A percentile compares a stretch with the other conserved stretches of the same genome.
phyloP scores from a whole-genome alignment of 306 rosid species.

The Lathyrus aphaca region DNA sequence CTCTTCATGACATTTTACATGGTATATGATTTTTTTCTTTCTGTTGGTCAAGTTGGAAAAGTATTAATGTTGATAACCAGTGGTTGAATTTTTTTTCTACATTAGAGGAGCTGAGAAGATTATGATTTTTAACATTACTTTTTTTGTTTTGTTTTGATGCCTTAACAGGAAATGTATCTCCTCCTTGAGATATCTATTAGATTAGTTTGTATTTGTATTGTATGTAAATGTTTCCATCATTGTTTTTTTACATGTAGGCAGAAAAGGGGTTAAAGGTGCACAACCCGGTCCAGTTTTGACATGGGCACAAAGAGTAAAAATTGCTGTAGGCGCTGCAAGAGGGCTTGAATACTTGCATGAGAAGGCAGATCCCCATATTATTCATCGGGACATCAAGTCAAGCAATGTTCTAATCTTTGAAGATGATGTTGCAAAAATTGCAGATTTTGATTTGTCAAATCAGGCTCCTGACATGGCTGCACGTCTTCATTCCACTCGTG shows the following conservation, averaged over 20 bases:
- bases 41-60: constrained; percentile 31
- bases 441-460: constrained; percentile 93
- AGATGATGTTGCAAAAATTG: constrained; percentile 88
- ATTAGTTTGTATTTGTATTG: constrained; percentile 7
- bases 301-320: constrained; percentile 92
- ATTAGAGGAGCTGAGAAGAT: constrained; percentile 32
- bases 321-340: constrained; percentile 94
- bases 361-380: constrained; percentile 81
- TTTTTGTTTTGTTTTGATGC: constrained; percentile 8
- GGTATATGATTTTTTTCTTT: constrained; percentile 55
- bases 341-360: constrained; percentile 97
- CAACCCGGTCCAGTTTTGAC: constrained; percentile 93
- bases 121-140: constrained; percentile 5
- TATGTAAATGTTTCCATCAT: constrained; percentile 15
- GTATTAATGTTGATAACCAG: neutral
- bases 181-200: constrained; percentile 25
- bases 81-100: constrained; percentile 7
- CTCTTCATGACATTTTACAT: constrained; percentile 95
- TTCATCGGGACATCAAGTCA: constrained; percentile 92
- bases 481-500: constrained; percentile 96
- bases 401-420: constrained; percentile 93
- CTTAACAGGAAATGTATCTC: neutral
- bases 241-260: constrained; percentile 57
- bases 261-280: constrained; percentile 97
- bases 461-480: constrained; percentile 99